These are phyloP conservation scores for Mycena metata DNA, from an alignment of 768 basidiomycete genomes.

Conservation along the genomic window DNA sequence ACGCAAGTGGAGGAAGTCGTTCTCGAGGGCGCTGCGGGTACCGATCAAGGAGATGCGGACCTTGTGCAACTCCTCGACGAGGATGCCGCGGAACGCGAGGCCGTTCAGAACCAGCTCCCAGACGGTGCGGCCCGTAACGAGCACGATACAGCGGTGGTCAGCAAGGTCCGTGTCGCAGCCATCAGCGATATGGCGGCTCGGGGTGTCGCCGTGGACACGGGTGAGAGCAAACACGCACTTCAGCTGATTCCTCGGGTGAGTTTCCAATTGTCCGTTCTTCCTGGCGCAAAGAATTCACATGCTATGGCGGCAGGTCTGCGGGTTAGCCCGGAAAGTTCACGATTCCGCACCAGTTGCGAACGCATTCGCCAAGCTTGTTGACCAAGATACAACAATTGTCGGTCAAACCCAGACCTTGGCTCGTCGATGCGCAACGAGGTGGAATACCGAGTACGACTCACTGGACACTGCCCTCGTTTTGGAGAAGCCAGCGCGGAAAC, in stretches of 20 bases:
- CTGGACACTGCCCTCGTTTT: constrained; percentile 14
- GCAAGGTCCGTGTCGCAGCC: constrained; percentile 17
- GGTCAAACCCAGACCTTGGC: constrained; percentile 13
- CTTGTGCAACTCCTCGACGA: constrained; percentile 14
- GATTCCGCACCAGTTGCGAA: constrained; percentile 10
- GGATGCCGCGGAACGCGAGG: constrained; percentile 13
- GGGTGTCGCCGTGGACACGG: neutral
- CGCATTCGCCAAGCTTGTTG: constrained; percentile 11
- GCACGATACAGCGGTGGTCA: constrained; percentile 2
- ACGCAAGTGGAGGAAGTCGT: constrained; percentile 8
- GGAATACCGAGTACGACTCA: constrained; percentile 14
- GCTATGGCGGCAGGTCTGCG: constrained; percentile 2
- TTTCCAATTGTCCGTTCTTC: neutral
- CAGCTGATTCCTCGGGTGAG: constrained; percentile 21
- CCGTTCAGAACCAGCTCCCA: constrained; percentile 14
- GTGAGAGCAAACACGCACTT: constrained; percentile 4
- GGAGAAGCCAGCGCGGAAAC: neutral
- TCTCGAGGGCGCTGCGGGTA: constrained; percentile 11
- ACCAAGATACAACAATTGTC: constrained; percentile 8
- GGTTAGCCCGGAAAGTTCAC: constrained; percentile 7
- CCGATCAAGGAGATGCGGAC: constrained; percentile 2
- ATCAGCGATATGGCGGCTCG: constrained; percentile 9
- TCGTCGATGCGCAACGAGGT: constrained; percentile 14
- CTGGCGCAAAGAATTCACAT: neutral
- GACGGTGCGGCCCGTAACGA: neutral